Conservation (phyloP, 2,329 filamentous ascomycete species). For the Ustilaginoidea virens region DNA sequence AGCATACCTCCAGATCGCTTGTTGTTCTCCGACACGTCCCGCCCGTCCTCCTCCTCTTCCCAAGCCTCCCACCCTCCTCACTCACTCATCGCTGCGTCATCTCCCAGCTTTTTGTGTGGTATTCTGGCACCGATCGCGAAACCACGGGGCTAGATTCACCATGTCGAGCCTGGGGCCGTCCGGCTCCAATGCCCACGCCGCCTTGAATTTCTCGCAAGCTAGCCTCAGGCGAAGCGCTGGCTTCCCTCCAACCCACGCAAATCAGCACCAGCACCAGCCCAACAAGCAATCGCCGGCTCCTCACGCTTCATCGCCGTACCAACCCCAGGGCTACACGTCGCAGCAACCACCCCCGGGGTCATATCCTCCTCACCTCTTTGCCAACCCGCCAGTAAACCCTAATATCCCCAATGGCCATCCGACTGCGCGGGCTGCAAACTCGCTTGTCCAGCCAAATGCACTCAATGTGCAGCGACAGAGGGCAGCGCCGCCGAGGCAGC, state of each 20-base stretch:
- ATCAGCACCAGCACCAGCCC: slow-evolving; percentile 32
- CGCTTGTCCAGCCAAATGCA: slow-evolving; percentile 32
- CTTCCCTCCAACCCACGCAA: slow-evolving; percentile 31
- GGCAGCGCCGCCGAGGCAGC: slow-evolving; percentile 27
- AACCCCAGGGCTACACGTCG: slow-evolving; percentile 34
- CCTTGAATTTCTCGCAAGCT: slow-evolving; percentile 36
- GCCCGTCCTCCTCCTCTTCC: too few relatives aligned
- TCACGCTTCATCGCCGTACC: slow-evolving; percentile 39
- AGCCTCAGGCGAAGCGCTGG: slow-evolving; percentile 28
- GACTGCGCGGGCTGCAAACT: slow-evolving; percentile 25
- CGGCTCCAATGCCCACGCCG: slow-evolving; percentile 35
- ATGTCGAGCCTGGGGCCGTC: slow-evolving; percentile 35
- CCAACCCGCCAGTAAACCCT: slow-evolving; percentile 28
- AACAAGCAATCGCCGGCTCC: slow-evolving; percentile 41
- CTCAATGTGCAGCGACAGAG: slow-evolving; percentile 29
- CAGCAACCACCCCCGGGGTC: slow-evolving; percentile 32
- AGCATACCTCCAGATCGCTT: background rate
- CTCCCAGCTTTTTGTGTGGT: too few relatives aligned
- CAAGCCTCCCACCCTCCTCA: too few relatives aligned
- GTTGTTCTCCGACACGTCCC: background rate
- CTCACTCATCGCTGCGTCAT: too few relatives aligned
- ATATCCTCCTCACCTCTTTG: slow-evolving; percentile 39
- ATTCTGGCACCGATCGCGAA: slow-evolving; percentile 1
- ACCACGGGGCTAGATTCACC: slow-evolving; percentile 7
- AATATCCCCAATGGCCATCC: slow-evolving; percentile 28